Conservation (phyloP, 495 filamentous ascomycete species). For the Cudoniella acicularis region DNA sequence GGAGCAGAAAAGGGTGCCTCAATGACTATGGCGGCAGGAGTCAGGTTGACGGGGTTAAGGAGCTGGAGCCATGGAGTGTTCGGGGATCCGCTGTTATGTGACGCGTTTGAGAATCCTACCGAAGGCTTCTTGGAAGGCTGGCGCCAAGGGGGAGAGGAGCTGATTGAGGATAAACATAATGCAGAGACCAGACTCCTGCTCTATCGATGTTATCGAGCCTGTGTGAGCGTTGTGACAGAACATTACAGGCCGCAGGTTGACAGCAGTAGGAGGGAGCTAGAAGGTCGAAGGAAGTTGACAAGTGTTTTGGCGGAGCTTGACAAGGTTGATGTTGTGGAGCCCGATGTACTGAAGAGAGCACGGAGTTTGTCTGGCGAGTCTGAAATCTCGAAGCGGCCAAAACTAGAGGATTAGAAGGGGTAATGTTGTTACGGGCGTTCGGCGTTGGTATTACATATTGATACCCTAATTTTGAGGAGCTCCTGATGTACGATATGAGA, state of each 20-base stretch:
- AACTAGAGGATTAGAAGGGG: not conserved
- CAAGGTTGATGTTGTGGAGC: constrained; percentile 21
- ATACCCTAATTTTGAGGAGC: constrained; percentile 1
- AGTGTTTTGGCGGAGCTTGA: constrained; percentile 34
- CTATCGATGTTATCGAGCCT: constrained; percentile 47
- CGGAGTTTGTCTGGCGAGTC: constrained; percentile 2
- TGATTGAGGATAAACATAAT: constrained; percentile 36
- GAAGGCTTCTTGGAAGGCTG: constrained; percentile 44
- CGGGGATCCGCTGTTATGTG: constrained; percentile 54
- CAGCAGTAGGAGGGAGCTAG: constrained; percentile 41
- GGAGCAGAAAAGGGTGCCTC: constrained; percentile 26
- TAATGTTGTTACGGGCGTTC: constrained; percentile 13
- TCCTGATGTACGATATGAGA: not conserved
- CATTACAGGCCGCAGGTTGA: constrained; percentile 43
- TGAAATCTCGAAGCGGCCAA: constrained; percentile 9
- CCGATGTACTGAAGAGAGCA: constrained; percentile 21
- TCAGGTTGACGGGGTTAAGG: constrained; percentile 18
- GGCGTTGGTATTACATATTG: not conserved
- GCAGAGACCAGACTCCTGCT: constrained; percentile 37
- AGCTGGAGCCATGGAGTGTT: constrained; percentile 54
- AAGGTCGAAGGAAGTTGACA: constrained; percentile 41
- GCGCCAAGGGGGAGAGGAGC: constrained; percentile 19
- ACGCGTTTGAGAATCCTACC: constrained; percentile 43
- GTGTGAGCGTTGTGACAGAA: constrained; percentile 39
- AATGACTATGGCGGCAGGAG: not conserved